Evolutionary conservation across 2,329 filamentous ascomycete genomes (phyloP).

Genomic region (Lachnellula hyalina): DNA sequence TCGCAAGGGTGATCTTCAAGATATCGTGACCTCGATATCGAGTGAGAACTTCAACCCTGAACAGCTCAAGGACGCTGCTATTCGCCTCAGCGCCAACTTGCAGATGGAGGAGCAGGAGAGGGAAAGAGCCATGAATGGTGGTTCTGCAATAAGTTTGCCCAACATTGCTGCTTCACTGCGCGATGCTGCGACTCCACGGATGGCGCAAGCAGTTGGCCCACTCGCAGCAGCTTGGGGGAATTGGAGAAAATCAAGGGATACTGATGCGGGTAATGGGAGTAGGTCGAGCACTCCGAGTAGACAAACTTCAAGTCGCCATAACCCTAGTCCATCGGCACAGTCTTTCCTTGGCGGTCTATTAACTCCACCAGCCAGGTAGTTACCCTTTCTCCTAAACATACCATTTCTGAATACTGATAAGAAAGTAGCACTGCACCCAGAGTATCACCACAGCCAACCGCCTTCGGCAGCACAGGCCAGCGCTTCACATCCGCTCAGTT

Average conservation of each 20-base stretch:
- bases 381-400: slow-evolving; percentile 30
- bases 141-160: slow-evolving; percentile 62
- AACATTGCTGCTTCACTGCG: slow-evolving; percentile 72
- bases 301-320: slow-evolving; percentile 30
- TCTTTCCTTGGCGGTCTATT: slow-evolving; percentile 73
- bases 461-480: slow-evolving; percentile 55
- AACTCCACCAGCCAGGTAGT: slow-evolving; percentile 67
- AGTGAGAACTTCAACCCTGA: slow-evolving; percentile 71
- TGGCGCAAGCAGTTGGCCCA: slow-evolving; percentile 74
- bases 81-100: slow-evolving; percentile 86
- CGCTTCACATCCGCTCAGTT: slow-evolving; percentile 50
- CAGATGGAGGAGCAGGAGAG: slow-evolving; percentile 98
- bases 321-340: slow-evolving; percentile 47
- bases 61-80: slow-evolving; percentile 81
- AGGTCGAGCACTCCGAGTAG: slow-evolving; percentile 22
- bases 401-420: slow-evolving; percentile 16
- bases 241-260: slow-evolving; percentile 64
- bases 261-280: slow-evolving; percentile 20
- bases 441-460: slow-evolving; percentile 45
- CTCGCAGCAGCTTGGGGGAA: slow-evolving; percentile 91
- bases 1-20: slow-evolving; percentile 83
- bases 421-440: background rate
- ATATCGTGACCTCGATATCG: slow-evolving; percentile 78
- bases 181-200: slow-evolving; percentile 72
- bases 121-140: slow-evolving; percentile 72